Percentiles rank a stretch among this genome's conserved stretches.
Conservation (phyloP, 1,139 yeast species). For the Sugiyamaella japonica region DNA sequence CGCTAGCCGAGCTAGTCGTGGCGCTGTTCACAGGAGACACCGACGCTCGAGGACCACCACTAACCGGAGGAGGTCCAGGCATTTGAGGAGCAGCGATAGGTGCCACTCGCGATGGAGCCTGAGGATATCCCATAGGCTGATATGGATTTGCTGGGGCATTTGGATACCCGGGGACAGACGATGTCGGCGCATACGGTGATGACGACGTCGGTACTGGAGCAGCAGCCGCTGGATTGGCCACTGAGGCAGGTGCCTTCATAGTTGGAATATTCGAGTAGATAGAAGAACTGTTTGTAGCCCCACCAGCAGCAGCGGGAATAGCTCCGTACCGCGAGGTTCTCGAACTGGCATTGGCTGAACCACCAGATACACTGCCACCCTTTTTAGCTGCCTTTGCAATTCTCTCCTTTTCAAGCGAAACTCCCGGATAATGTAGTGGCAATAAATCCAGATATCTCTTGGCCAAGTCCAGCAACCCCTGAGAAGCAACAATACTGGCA, state of each 20-base stretch:
- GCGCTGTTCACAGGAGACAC: constrained; percentile 30
- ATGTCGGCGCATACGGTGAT: constrained; percentile 20
- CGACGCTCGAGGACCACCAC: constrained; percentile 21
- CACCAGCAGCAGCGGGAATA: neutral
- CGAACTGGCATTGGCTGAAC: constrained; percentile 19
- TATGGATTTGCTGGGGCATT: constrained; percentile 16
- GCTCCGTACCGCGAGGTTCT: constrained; percentile 21
- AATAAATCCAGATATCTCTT: constrained; percentile 63
- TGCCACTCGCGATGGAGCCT: constrained; percentile 14
- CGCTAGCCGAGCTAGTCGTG: constrained; percentile 32
- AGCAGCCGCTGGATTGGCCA: constrained; percentile 11
- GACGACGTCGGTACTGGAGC: constrained; percentile 14
- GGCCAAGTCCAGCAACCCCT: constrained; percentile 84
- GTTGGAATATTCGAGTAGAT: constrained; percentile 11
- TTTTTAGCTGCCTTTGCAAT: constrained; percentile 54
- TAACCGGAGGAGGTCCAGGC: constrained; percentile 26
- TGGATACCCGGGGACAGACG: neutral
- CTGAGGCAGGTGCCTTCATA: constrained; percentile 11
- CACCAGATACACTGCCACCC: constrained; percentile 20
- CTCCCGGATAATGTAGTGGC: constrained; percentile 64
- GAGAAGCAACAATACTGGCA: constrained; percentile 74
- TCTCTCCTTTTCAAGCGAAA: constrained; percentile 72
- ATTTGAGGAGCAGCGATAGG: constrained; percentile 30
- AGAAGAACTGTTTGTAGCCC: constrained; percentile 17
- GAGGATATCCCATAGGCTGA: constrained; percentile 27